Percentiles rank a stretch among this genome's conserved stretches.
These are phyloP conservation scores for Cystofilobasidium ferigula DNA, from an alignment of 768 basidiomycete genomes.

Conservation along the genomic window DNA sequence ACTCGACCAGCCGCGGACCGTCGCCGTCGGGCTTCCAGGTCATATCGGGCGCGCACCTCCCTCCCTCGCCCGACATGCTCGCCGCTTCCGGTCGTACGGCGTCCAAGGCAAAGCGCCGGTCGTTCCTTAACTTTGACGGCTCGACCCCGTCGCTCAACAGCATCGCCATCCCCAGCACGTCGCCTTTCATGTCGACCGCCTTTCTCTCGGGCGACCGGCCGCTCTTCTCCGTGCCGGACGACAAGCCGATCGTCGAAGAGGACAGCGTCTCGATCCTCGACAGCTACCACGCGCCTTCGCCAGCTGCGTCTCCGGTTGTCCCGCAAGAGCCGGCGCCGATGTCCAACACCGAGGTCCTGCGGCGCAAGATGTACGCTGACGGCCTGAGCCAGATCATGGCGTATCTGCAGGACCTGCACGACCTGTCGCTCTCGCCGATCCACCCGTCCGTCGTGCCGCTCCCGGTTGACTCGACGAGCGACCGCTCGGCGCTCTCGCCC, in stretches of 20 bases:
- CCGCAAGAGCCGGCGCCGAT: not conserved
- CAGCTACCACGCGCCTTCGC: constrained; percentile 12
- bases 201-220: constrained; percentile 5
- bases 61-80: constrained; percentile 3
- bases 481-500: not conserved
- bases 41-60: not conserved
- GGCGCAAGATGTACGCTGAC: constrained; percentile 28
- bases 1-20: not conserved
- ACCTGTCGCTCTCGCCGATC: constrained; percentile 57
- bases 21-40: constrained; percentile 7
- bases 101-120: constrained; percentile 60
- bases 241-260: not conserved
- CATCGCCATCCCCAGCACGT: constrained; percentile 54
- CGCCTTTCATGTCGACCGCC: constrained; percentile 44
- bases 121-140: constrained; percentile 72
- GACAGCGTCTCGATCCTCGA: constrained; percentile 18
- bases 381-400: constrained; percentile 88
- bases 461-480: not conserved
- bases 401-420: constrained; percentile 90
- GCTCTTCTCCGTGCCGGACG: not conserved
- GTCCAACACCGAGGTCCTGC: not conserved
- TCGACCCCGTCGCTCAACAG: constrained; percentile 48
- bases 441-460: not conserved
- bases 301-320: not conserved
- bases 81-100: constrained; percentile 12